These are phyloP conservation scores for Papiliotrema laurentii DNA, from an alignment of 1,284 basidiomycete genomes.

Conservation along the genomic window DNA sequence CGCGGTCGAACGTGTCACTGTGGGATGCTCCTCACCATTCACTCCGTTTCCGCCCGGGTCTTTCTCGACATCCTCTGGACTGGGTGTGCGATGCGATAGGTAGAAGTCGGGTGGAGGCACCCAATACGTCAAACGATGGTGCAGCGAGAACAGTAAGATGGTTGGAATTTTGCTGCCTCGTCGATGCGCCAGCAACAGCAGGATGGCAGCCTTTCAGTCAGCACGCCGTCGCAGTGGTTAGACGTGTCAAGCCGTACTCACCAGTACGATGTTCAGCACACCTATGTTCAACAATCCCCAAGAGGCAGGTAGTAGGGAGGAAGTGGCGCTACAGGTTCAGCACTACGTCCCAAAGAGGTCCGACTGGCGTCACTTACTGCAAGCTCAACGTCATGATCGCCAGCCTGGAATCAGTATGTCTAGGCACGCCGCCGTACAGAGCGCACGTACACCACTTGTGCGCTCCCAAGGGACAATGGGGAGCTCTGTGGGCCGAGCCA, in stretches of 20 bases:
- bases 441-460: constrained; percentile 21
- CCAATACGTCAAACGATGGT: constrained; percentile 18
- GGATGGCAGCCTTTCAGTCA: constrained; percentile 7
- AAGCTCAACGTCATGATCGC: not conserved
- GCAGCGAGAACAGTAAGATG: constrained; percentile 25
- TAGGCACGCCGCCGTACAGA: constrained; percentile 1
- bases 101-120: constrained; percentile 19
- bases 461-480: constrained; percentile 19
- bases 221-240: too few species aligned
- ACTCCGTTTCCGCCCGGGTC: too few species aligned
- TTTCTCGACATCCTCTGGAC: not conserved
- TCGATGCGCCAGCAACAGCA: constrained; percentile 15
- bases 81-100: constrained; percentile 2
- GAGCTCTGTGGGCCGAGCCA: constrained; percentile 33
- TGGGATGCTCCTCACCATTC: not conserved
- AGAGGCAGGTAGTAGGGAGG: too few species aligned
- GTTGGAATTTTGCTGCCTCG: constrained; percentile 24
- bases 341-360: not conserved
- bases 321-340: not conserved
- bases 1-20: not conserved
- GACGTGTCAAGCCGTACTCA: too few species aligned
- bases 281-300: too few species aligned
- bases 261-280: too few species aligned
- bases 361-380: too few species aligned
- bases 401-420: not conserved